Evolutionary conservation across 768 basidiomycete species (phyloP).

Genomic region (Ramaria sp.): DNA sequence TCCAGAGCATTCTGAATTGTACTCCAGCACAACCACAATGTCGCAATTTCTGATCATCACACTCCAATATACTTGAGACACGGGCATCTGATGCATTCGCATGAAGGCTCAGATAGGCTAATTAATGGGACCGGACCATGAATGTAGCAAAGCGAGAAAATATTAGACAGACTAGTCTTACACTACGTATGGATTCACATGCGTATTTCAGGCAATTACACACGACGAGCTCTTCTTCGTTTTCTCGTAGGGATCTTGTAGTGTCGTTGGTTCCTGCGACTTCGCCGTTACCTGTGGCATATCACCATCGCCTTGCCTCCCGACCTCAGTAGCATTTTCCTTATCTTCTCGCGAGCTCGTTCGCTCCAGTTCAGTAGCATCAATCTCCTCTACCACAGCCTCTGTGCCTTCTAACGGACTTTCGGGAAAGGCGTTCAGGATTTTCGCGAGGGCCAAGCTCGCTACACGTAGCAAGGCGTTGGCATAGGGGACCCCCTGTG

Average conservation of each 20-base stretch:
- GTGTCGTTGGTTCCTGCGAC: too few relatives aligned
- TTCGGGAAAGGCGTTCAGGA: constrained; percentile 10
- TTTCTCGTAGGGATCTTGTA: constrained; percentile 12
- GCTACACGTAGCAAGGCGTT: constrained; percentile 12
- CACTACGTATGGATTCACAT: too few relatives aligned
- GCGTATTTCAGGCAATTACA: background rate
- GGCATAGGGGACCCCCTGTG: constrained; percentile 13
- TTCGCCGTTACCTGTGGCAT: background rate
- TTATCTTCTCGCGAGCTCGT: constrained; percentile 7
- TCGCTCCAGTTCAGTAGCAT: constrained; percentile 13
- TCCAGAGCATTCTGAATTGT: too few relatives aligned
- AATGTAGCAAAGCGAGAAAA: too few relatives aligned
- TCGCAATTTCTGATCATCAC: too few relatives aligned
- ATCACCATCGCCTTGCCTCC: constrained; percentile 2
- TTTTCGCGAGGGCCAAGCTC: constrained; percentile 11
- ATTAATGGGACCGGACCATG: too few relatives aligned
- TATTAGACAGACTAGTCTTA: background rate
- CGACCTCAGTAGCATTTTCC: constrained; percentile 7
- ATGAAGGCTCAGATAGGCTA: too few relatives aligned
- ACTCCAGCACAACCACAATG: too few relatives aligned
- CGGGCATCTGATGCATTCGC: too few relatives aligned
- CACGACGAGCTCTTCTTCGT: constrained; percentile 10
- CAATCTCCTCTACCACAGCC: constrained; percentile 9
- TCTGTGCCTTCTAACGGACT: constrained; percentile 4
- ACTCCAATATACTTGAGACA: too few relatives aligned